Percentiles rank a stretch among this genome's conserved stretches.
These are phyloP conservation scores for Ophiocordyceps sinensis DNA, from an alignment of 2,329 filamentous ascomycete genomes.

Conservation along the genomic window DNA sequence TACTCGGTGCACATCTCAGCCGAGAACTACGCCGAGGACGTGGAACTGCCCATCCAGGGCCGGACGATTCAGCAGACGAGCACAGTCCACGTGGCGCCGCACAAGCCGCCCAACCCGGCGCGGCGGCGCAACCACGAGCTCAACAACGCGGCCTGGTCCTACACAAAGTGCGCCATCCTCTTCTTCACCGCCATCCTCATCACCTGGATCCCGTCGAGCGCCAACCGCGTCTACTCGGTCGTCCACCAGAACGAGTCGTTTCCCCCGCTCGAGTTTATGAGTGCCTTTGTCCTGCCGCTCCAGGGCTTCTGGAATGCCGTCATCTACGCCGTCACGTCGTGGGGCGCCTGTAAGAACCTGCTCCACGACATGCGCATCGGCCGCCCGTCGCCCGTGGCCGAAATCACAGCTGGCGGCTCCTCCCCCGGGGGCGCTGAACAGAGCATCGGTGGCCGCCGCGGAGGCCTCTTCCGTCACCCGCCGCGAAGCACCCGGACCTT, in stretches of 20 bases:
- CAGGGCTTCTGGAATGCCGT: constrained; percentile 77
- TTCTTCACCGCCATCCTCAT: constrained; percentile 60
- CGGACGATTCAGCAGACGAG: constrained; percentile 6
- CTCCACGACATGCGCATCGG: constrained; percentile 20
- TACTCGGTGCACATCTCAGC: constrained; percentile 40
- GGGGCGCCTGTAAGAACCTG: constrained; percentile 43
- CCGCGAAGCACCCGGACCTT: constrained; percentile 18
- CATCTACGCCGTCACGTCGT: constrained; percentile 61
- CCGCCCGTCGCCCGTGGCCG: constrained; percentile 16
- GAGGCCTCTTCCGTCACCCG: constrained; percentile 15
- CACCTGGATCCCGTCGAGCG: constrained; percentile 64
- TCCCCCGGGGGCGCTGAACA: constrained; percentile 3
- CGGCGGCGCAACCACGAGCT: constrained; percentile 32
- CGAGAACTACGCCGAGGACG: constrained; percentile 5
- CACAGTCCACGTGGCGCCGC: constrained; percentile 5
- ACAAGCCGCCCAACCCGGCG: constrained; percentile 12
- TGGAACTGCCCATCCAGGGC: constrained; percentile 13
- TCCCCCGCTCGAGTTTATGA: constrained; percentile 51
- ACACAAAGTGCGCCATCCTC: constrained; percentile 54
- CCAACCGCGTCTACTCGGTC: constrained; percentile 62
- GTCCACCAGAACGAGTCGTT: constrained; percentile 36
- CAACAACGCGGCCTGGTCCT: constrained; percentile 52
- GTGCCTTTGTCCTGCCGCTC: constrained; percentile 61
- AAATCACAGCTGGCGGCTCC: constrained; percentile 12
- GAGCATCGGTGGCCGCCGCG: neutral